Base-by-base conservation (phyloP, 768 basidiomycete genomes). In the Vararia minispora region DNA sequence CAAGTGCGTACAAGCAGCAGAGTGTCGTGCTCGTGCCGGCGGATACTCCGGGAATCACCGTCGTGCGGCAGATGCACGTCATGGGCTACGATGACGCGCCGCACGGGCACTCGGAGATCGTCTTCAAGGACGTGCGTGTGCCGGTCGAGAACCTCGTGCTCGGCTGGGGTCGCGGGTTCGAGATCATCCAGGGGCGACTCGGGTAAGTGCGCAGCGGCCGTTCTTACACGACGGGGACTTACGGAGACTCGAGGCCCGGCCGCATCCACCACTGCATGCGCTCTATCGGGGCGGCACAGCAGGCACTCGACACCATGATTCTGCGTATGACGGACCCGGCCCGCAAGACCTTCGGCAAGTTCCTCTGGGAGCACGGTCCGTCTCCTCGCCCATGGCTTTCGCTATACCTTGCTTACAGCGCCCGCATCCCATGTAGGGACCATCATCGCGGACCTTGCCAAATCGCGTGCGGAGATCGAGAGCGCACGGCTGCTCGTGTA, bases 211-310 rank as follows among this genome's bases (percentile, higher is more conserved):
- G n/a, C n/a, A n/a, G n/a, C n/a, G n/a, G 10, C 5, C 6, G 20
- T n/a, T 12, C 18, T 20, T 12, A 20, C 33, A 20, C 33, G 14
- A 10, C 18, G 6, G 10, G 14, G 10, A 44, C 10, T 18, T 26
- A n/a, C 14, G 32, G 25, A 8, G 21, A 26, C 49, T 26, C 16
- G 44, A 89, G 88, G 28, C 91, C 91, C 35, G 91, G 91, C n/a
- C 81, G 91, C 39, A 85, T 94, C 50, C 91, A 94, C 52, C 88
- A 92, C 55, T 95, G 94, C 67, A 99, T 99, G 95, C 79, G 95
- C 27, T 85, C 88, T 6, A 87, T 99, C 41, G 95, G 95, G 16
- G 72, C 72, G 16, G 95, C 95, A 1, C 76, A 81, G 43, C 69
- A 73, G 17, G 83, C 94, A 3, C 63, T 98, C 40, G 88, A 95